Evolutionary conservation across 352 stramenopile species (phyloP).

Genomic region (Globisporangium cederbergense): DNA sequence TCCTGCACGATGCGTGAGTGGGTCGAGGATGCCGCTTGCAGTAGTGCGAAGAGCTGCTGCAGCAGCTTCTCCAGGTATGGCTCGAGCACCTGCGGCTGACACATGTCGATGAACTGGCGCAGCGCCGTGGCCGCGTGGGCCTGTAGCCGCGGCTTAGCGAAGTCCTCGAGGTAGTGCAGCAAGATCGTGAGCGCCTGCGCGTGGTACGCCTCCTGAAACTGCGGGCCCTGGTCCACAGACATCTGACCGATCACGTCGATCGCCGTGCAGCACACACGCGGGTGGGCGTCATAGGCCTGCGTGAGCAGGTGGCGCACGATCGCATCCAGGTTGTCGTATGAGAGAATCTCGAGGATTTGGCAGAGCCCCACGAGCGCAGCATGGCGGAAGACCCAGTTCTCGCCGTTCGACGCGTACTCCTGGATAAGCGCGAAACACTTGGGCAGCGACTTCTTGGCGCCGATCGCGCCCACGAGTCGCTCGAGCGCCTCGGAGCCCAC

Average conservation of each 20-base stretch:
- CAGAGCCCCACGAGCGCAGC: conserved; percentile 75
- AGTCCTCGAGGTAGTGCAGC: conserved; percentile 62
- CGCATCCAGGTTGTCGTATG: conserved; percentile 56
- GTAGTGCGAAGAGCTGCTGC: conserved; percentile 57
- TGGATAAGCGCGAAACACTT: conserved; percentile 79
- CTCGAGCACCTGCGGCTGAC: conserved; percentile 49
- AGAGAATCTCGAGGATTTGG: conserved; percentile 79
- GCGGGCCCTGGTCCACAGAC: conserved; percentile 70
- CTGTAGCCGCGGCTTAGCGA: conserved; percentile 57
- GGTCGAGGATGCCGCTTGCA: conserved; percentile 36
- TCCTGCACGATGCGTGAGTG: conserved; percentile 66
- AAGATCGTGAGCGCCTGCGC: conserved; percentile 56
- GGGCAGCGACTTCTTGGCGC: conserved; percentile 65
- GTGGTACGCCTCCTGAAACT: conserved; percentile 81
- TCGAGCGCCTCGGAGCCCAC: conserved; percentile 80
- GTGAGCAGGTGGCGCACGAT: conserved; percentile 68
- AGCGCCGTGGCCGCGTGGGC: conserved; percentile 72
- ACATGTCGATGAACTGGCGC: conserved; percentile 85
- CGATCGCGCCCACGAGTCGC: conserved; percentile 58
- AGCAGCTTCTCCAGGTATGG: conserved; percentile 78
- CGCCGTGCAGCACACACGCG: conserved; percentile 77
- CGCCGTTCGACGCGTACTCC: conserved; percentile 50
- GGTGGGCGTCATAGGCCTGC: conserved; percentile 64
- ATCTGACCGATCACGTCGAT: conserved; percentile 84
- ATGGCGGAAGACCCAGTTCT: conserved; percentile 76